Base-by-base conservation (phyloP, 2,329 filamentous ascomycete genomes). In the Elsinoe australis region DNA sequence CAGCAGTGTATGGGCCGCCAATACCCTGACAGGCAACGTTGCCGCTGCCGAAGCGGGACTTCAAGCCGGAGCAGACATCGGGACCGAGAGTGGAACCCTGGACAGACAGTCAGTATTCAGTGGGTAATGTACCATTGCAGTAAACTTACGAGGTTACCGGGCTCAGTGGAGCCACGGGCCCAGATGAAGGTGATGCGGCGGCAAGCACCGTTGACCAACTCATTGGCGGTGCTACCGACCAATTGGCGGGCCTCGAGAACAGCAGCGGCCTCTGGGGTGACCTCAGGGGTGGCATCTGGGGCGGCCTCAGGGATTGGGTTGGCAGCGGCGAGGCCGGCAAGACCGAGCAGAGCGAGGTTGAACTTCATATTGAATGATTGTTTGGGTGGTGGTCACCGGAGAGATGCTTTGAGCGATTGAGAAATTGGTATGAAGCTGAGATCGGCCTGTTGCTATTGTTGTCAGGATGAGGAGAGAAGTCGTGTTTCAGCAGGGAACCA, bases 91-190 rank as follows among this genome's bases (percentile, higher is more conserved):
- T 38, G 14, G 32, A 21, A 18, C 45, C 45, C 45, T 48, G 31
- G 22, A 4, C 10, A 29, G 14, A 8, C 5, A 3, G 26, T 48
- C 14, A 48, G 45, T 15, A 19, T 3, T n/a, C 4, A 5, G 10
- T 17, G 26, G 7, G 26, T 42, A 3, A 28, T n/a, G 10, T 42
- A 10, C 29, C 12, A n/a, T 18, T 9, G 6, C 7, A 9, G 2
- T 38, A 5, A 22, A 38, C 45, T 6, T 31, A 48, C 45, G 8
- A 78, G 71, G 53, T 76, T 78, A 21, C 73, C 74, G 0, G 52
- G 26, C 56, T 78, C 72, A 4, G 67, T 70, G 6, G 74, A 77
- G 5, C 75, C 75, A n/a, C 75, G 70, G 12, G 75, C 75, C 52
- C 73, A 78, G 52, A 79, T 69, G 45, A 78, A 61, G 3, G 74